These are phyloP conservation scores for Coniochaeta sp. DNA, from an alignment of 2,329 filamentous ascomycete species.

Conservation along the genomic window DNA sequence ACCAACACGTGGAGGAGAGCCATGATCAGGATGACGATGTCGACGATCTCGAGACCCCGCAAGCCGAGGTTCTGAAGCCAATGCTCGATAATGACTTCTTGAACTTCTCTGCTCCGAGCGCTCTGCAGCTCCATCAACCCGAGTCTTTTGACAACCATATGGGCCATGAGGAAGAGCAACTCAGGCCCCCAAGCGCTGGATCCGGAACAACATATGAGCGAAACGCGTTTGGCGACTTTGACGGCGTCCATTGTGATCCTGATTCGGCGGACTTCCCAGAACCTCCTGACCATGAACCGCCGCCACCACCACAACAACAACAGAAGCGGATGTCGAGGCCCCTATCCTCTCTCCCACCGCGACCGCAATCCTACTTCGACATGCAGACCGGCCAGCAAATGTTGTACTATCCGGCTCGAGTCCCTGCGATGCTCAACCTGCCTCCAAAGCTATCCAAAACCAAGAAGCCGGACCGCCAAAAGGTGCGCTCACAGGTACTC, in stretches of 20 bases:
- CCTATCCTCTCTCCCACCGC: slow-evolving; percentile 14
- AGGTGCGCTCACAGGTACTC: slow-evolving; percentile 66
- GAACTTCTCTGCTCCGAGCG: slow-evolving; percentile 5
- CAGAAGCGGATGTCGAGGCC: slow-evolving; percentile 12
- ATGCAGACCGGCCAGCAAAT: slow-evolving; percentile 67
- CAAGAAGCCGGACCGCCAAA: slow-evolving; percentile 52
- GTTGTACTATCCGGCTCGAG: slow-evolving; percentile 92
- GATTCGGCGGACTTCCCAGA: slow-evolving; percentile 24
- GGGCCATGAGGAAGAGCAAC: slow-evolving; percentile 16
- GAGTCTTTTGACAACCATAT: slow-evolving; percentile 9
- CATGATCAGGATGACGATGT: slow-evolving; percentile 11
- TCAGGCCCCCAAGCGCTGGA: slow-evolving; percentile 41
- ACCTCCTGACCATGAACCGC: slow-evolving; percentile 11
- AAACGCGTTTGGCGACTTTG: slow-evolving; percentile 70
- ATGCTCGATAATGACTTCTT: slow-evolving; percentile 9
- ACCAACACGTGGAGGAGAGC: slow-evolving; percentile 26
- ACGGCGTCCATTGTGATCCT: slow-evolving; percentile 67
- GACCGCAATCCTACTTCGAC: slow-evolving; percentile 53
- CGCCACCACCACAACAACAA: slow-evolving; percentile 10
- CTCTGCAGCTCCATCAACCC: slow-evolving; percentile 16
- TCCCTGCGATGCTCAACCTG: slow-evolving; percentile 87
- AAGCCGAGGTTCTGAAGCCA: slow-evolving; percentile 8
- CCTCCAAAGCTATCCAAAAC: slow-evolving; percentile 79
- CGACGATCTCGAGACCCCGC: slow-evolving; percentile 10
- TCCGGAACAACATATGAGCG: slow-evolving; percentile 58